These are phyloP conservation scores for Botrytis pseudocinerea DNA, from an alignment of 2,329 filamentous ascomycete genomes.

Conservation along the genomic window DNA sequence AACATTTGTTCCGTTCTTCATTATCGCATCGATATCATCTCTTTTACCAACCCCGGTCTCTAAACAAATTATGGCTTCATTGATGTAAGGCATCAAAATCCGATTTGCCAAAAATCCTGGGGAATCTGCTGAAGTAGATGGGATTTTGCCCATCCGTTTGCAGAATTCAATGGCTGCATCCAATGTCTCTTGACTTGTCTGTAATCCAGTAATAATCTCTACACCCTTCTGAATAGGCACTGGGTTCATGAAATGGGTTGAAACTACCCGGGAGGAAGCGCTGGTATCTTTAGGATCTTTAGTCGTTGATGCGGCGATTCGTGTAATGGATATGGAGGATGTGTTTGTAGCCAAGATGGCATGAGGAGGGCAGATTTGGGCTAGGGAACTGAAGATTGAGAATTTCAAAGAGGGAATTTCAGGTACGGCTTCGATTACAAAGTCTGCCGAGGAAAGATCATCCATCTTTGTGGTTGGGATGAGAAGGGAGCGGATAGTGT, in stretches of 20 bases:
- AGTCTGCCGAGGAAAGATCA: constrained; percentile 80
- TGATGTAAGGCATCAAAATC: constrained; percentile 99
- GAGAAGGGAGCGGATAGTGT: constrained; percentile 69
- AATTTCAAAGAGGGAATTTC: constrained; percentile 87
- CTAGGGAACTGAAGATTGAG: constrained; percentile 81
- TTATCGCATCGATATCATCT: constrained; percentile 94
- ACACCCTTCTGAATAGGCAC: constrained; percentile 96
- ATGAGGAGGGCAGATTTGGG: constrained; percentile 77
- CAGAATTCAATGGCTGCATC: constrained; percentile 83
- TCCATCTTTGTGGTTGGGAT: constrained; percentile 71
- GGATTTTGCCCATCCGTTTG: constrained; percentile 87
- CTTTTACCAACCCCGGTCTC: constrained; percentile 87
- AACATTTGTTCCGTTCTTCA: constrained; percentile 99
- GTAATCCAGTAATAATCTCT: constrained; percentile 92
- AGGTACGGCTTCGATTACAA: constrained; percentile 96
- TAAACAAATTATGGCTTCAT: constrained; percentile 93
- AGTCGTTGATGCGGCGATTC: constrained; percentile 85
- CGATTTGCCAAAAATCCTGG: constrained; percentile 95
- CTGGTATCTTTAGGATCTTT: constrained; percentile 76
- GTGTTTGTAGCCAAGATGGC: constrained; percentile 96
- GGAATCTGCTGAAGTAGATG: constrained; percentile 82
- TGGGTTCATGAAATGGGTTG: constrained; percentile 99
- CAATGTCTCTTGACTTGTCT: constrained; percentile 81
- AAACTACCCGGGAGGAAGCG: constrained; percentile 83
- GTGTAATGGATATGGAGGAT: constrained; percentile 96